A percentile compares a stretch with the other conserved stretches of the same genome.
Evolutionary conservation across 192 early-diverging fungal species (phyloP).

Genomic region (Geranomyces variabilis): DNA sequence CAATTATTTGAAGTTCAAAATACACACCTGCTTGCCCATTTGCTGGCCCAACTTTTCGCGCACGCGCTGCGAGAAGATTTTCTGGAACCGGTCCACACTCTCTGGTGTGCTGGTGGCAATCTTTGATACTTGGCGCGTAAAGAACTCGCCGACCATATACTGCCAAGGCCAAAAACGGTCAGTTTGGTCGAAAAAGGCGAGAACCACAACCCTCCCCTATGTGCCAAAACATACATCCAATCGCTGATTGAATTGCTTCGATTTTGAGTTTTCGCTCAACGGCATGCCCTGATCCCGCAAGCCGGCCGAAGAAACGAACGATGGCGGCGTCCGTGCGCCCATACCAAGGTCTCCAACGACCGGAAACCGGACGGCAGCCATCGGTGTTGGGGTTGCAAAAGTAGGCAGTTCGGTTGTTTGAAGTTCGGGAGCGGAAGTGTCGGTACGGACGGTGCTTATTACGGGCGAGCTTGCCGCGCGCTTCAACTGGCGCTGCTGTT

Average conservation of each 20-base stretch:
- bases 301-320: neutral
- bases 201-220: neutral
- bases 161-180: neutral
- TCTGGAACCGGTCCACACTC: slow-evolving; percentile 46
- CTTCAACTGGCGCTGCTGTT: neutral
- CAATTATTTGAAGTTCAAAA: too few relatives aligned
- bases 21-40: slow-evolving; percentile 24
- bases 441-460: slow-evolving; percentile 10
- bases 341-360: slow-evolving; percentile 21
- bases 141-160: slow-evolving; percentile 51
- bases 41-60: slow-evolving; percentile 48
- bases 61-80: slow-evolving; percentile 54
- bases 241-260: slow-evolving; percentile 43
- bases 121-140: slow-evolving; percentile 44
- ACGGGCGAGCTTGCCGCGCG: slow-evolving; percentile 18
- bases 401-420: slow-evolving; percentile 36
- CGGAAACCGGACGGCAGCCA: slow-evolving; percentile 7
- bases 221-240: slow-evolving; percentile 39
- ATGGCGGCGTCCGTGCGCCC: neutral
- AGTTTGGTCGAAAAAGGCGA: too few relatives aligned
- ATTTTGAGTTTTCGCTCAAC: slow-evolving; percentile 40
- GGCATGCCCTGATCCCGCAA: slow-evolving; percentile 17
- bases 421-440: slow-evolving; percentile 34
- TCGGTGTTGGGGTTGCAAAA: slow-evolving; percentile 44
- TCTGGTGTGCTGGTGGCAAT: slow-evolving; percentile 51